phyloP scores from a whole-genome alignment of 2,329 filamentous ascomycete species.

The Botrytis tulipae region DNA sequence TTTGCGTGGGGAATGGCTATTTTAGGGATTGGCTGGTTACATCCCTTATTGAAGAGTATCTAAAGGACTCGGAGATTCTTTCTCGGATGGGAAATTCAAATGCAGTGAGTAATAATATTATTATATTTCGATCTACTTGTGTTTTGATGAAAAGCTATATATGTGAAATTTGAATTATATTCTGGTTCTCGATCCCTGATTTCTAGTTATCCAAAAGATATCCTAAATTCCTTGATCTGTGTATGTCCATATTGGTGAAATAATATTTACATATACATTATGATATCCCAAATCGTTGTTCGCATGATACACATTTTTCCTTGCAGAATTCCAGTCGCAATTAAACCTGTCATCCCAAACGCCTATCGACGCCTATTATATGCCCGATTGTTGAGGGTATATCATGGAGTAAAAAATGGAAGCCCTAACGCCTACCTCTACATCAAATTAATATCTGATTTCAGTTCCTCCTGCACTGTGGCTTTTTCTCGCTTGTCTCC shows the following conservation, averaged over 20 bases:
- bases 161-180: background rate
- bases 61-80: background rate
- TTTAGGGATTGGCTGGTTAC: background rate
- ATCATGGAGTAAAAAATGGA: background rate
- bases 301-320: background rate
- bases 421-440: background rate
- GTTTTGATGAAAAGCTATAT: background rate
- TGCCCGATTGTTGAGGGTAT: background rate
- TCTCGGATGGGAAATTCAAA: background rate
- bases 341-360: background rate
- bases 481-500: slow-evolving; percentile 22
- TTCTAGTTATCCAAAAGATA: background rate
- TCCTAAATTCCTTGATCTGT: background rate
- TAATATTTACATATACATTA: slow-evolving; percentile 4
- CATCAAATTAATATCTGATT: background rate
- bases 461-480: background rate
- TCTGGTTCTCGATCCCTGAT: no score
- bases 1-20: background rate
- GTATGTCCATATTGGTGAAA: background rate
- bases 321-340: background rate
- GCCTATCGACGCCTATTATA: background rate
- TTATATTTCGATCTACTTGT: background rate
- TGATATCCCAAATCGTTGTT: slow-evolving; percentile 11
- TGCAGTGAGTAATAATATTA: background rate
- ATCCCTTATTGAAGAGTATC: background rate